Base-by-base conservation (phyloP, 2,329 filamentous ascomycete species). In the Aspergillus bombycis region DNA sequence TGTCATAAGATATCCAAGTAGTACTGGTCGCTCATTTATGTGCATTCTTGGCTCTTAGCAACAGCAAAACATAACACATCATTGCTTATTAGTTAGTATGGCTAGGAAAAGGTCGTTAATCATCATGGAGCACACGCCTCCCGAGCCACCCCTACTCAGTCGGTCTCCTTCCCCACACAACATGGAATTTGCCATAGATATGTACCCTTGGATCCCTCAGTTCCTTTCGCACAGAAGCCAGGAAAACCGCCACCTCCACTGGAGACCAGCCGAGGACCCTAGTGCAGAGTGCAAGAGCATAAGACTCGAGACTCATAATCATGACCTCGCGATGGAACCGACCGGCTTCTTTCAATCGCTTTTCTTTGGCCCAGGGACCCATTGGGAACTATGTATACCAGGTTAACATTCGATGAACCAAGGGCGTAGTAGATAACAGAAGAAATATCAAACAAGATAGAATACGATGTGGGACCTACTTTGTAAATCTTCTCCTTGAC, bases 351-450 rank as follows among this genome's bases (percentile, higher is more conserved):
- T 52, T 52, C 10, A 52, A 7, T 10, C 48, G 48, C 8, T 30
- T 14, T 7, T 52, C 48, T 52, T 52, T 52, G 2, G 48, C 48
- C 48, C 48, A 52, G 2, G 48, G 48, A 10, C 48, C 48, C 48
- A 52, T 52, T 1, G 48, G 48, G 11, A 52, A 52, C 48, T 52
- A 14, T n/a, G n/a, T 0, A 12, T 7, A 4, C 7, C 28, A 14
- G 8, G 2, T 50, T 19, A 50, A 28, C 5, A 10, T 3, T 23
- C 6, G 6, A 48, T 4, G 0, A 7, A 8, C 1, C 0, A 48
- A 41, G 0, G 2, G 36, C 2, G 1, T 41, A 41, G 7, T 2
- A 41, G 1, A 9, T 3, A 6, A 5, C 5, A 1, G 14, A 11
- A 36, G 14, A 36, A 5, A 36, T 11, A n/a, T 16, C 3, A 12